Evolutionary conservation across 805 yeast species (phyloP).

Genomic region (Candida argentea): DNA sequence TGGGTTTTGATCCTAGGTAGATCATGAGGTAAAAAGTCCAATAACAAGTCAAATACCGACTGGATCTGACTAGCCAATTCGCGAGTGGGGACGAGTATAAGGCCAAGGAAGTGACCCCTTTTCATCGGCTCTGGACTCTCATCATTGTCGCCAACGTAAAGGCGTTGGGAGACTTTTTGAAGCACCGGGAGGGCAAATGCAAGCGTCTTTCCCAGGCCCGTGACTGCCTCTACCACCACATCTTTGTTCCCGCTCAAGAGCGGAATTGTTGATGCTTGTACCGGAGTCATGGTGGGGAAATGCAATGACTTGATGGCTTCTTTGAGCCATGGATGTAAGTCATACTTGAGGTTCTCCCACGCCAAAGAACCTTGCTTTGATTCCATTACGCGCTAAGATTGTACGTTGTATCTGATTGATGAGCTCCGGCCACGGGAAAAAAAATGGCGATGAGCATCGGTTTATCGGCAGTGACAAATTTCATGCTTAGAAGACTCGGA

Average conservation of each 20-base stretch:
- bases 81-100: constrained; percentile 67
- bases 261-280: constrained; percentile 92
- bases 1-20: constrained; percentile 40
- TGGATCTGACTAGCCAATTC: constrained; percentile 65
- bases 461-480: neutral
- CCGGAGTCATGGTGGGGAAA: constrained; percentile 83
- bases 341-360: constrained; percentile 49
- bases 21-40: constrained; percentile 48
- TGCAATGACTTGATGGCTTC: constrained; percentile 71
- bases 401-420: too few species aligned
- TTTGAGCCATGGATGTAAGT: constrained; percentile 57
- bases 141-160: constrained; percentile 13
- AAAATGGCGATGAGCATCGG: too few species aligned
- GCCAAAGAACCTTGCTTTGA: constrained; percentile 33
- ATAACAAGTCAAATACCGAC: constrained; percentile 48
- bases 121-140: constrained; percentile 23
- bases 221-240: constrained; percentile 93
- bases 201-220: constrained; percentile 98
- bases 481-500: constrained; percentile 22
- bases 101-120: constrained; percentile 60
- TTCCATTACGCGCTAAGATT: constrained; percentile 9
- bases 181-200: constrained; percentile 78
- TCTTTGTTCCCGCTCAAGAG: constrained; percentile 76
- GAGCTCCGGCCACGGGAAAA: too few species aligned
- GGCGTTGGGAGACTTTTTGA: constrained; percentile 43